Percentiles rank a stretch among this genome's conserved stretches.
These are phyloP conservation scores for Phytophthora macrochlamydospora DNA, from an alignment of 352 stramenopile species.

Conservation along the genomic window DNA sequence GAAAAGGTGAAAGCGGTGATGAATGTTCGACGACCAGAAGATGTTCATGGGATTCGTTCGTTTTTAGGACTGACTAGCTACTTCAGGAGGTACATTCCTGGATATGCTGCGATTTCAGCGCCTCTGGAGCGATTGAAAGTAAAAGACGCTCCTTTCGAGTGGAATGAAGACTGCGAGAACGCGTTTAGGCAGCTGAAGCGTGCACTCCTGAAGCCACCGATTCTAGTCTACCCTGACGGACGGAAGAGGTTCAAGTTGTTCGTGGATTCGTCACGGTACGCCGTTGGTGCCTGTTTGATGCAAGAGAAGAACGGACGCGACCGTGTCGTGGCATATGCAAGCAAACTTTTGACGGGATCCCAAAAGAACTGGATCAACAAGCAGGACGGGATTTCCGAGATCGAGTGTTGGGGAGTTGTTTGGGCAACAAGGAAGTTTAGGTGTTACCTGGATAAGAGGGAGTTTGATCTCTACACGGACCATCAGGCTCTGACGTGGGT, in stretches of 20 bases:
- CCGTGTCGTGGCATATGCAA: background rate
- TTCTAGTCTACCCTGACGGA: background rate
- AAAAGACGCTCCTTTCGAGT: background rate
- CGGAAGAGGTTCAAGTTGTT: background rate
- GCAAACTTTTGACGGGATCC: background rate
- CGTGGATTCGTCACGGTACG: background rate
- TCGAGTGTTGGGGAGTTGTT: conserved; percentile 4
- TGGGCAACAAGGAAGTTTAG: background rate
- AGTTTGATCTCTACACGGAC: background rate
- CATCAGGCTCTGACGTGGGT: background rate
- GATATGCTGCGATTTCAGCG: background rate
- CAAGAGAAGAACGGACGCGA: background rate
- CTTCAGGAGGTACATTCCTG: background rate
- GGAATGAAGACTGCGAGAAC: background rate
- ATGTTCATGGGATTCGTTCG: background rate
- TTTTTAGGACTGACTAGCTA: background rate
- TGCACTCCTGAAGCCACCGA: background rate
- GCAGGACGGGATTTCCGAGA: conserved; percentile 1
- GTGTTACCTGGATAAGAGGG: background rate
- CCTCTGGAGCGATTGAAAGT: background rate
- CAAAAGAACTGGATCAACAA: conserved; percentile 1
- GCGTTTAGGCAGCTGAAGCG: background rate
- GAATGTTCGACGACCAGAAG: background rate
- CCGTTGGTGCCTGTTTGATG: conserved; percentile 1
- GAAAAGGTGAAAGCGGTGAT: background rate